Conservation (phyloP, 768 basidiomycete species). For the Strobilomyces echinocephalus region DNA sequence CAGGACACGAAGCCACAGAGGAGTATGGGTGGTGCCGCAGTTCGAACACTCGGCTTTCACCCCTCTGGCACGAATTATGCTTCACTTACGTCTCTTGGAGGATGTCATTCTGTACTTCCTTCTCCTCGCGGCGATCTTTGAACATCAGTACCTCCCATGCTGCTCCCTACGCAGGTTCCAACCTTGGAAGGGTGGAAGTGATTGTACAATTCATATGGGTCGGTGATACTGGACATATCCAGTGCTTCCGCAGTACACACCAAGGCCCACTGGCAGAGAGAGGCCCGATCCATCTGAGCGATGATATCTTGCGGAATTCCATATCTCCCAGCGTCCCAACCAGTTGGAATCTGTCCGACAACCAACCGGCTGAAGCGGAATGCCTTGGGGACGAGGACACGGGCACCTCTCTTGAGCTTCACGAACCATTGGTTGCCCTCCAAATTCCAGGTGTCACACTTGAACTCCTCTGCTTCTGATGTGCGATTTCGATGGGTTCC, state of each 20-base stretch:
- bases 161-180: slow-evolving; percentile 89
- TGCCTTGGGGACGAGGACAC: slow-evolving; percentile 89
- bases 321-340: slow-evolving; percentile 94
- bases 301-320: slow-evolving; percentile 97
- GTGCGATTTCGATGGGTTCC: slow-evolving; percentile 90
- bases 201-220: slow-evolving; percentile 97
- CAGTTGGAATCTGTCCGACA: slow-evolving; percentile 94
- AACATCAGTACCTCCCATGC: slow-evolving; percentile 99
- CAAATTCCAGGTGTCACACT: slow-evolving; percentile 90
- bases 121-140: slow-evolving; percentile 97
- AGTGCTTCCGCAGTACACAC: slow-evolving; percentile 93
- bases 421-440: slow-evolving; percentile 95
- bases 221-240: slow-evolving; percentile 94
- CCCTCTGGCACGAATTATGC: background rate
- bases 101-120: slow-evolving; percentile 97
- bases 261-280: slow-evolving; percentile 94
- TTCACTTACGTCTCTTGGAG: slow-evolving; percentile 89
- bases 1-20: too few relatives aligned
- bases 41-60: too few relatives aligned
- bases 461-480: slow-evolving; percentile 93
- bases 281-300: slow-evolving; percentile 86
- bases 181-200: slow-evolving; percentile 95
- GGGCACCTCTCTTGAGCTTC: slow-evolving; percentile 98
- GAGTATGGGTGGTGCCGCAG: too few relatives aligned
- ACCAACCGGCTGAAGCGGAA: slow-evolving; percentile 93